These are phyloP conservation scores for Lactuca sativa DNA, from an alignment of 129 eudicot species.

Conservation along the genomic window DNA sequence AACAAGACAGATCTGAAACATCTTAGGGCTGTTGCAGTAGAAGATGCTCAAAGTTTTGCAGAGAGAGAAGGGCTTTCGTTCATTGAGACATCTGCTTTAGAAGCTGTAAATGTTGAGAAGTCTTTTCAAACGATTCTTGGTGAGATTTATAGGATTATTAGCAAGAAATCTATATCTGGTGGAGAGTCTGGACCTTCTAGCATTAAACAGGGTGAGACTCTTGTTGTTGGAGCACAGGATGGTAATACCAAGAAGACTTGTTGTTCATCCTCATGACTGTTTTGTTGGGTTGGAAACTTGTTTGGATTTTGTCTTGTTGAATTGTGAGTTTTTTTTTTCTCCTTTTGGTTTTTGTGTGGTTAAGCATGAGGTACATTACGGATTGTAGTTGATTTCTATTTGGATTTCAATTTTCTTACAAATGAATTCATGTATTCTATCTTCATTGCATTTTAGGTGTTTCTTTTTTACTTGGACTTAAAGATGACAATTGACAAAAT, in stretches of 20 bases:
- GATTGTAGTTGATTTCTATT: constrained; percentile 29
- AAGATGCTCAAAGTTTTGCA: constrained; percentile 94
- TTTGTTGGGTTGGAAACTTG: constrained; percentile 28
- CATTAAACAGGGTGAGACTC: constrained; percentile 76
- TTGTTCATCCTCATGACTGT: constrained; percentile 51
- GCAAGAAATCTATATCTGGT: constrained; percentile 74
- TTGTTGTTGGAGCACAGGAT: constrained; percentile 68
- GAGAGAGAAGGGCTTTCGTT: constrained; percentile 91
- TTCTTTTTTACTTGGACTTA: neutral
- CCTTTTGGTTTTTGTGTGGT: constrained; percentile 30
- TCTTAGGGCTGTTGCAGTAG: constrained; percentile 88
- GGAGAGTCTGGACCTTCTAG: constrained; percentile 54
- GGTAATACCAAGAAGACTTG: constrained; percentile 65
- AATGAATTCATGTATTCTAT: constrained; percentile 17
- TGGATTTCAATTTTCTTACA: constrained; percentile 5
- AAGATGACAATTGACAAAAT: neutral
- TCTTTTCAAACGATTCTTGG: constrained; percentile 83
- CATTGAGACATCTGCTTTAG: constrained; percentile 90
- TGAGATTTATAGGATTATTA: constrained; percentile 81
- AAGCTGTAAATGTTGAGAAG: constrained; percentile 86
- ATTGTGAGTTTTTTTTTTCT: neutral
- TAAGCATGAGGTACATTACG: constrained; percentile 17
- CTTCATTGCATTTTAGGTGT: neutral
- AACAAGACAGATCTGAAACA: constrained; percentile 96
- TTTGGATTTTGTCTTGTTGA: constrained; percentile 17